These are phyloP conservation scores for Hypoxylon crocopeplum DNA, from an alignment of 495 filamentous ascomycete species.

Conservation along the genomic window DNA sequence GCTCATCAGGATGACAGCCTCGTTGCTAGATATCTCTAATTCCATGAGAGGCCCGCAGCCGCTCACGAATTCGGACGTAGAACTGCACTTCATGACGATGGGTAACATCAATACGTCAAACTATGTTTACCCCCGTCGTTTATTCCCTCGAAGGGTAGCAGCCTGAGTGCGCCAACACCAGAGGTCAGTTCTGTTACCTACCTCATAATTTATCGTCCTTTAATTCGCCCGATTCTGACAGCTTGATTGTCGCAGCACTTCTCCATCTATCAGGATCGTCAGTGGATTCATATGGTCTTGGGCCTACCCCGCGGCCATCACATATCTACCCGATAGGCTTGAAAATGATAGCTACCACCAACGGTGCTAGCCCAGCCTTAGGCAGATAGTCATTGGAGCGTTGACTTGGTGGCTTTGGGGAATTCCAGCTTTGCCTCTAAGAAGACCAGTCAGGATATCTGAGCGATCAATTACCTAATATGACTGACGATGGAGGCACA, in stretches of 20 bases:
- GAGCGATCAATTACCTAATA: conserved; percentile 27
- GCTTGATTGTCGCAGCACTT: conserved; percentile 10
- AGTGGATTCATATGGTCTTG: conserved; percentile 9
- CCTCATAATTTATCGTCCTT: conserved; percentile 9
- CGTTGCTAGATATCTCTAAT: background rate
- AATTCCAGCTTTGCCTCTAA: conserved; percentile 4
- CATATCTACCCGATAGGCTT: conserved; percentile 28
- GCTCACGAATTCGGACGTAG: background rate
- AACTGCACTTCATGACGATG: conserved; percentile 8
- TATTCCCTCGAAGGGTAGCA: conserved; percentile 3
- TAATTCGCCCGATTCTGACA: conserved; percentile 12
- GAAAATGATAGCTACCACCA: conserved; percentile 23
- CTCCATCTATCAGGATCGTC: conserved; percentile 25
- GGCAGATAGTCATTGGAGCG: conserved; percentile 24
- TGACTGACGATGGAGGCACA: conserved; percentile 6
- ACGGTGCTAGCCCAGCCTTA: conserved; percentile 17
- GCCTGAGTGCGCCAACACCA: too few relatives aligned
- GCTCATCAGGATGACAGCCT: conserved; percentile 24
- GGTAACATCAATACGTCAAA: conserved; percentile 12
- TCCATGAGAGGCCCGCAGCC: background rate
- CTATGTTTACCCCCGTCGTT: conserved; percentile 6
- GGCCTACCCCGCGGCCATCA: conserved; percentile 28
- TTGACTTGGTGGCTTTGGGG: conserved; percentile 11
- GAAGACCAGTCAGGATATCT: conserved; percentile 4
- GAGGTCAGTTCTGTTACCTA: conserved; percentile 13